Conservation (phyloP, 352 stramenopile species). For the Pythium sp. region DNA sequence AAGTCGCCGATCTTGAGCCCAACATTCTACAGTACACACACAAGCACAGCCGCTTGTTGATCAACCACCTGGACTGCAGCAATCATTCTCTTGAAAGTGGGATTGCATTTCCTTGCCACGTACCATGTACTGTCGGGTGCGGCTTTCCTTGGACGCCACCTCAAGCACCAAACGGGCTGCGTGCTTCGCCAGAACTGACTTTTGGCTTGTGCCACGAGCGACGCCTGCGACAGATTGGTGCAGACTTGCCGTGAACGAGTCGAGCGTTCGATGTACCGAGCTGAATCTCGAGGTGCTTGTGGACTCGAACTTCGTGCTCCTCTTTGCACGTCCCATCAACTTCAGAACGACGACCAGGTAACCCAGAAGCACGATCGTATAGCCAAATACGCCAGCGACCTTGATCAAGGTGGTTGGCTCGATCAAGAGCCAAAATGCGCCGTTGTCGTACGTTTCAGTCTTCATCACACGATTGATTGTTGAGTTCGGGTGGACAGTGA, state of each 20-base stretch:
- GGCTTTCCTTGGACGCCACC: not conserved
- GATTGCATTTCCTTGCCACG: too few relatives aligned
- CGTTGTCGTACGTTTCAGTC: conserved; percentile 30
- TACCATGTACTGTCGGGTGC: not conserved
- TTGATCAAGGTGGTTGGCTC: conserved; percentile 23
- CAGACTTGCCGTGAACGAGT: not conserved
- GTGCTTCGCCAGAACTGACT: not conserved
- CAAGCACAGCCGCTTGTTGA: not conserved
- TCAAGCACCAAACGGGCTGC: not conserved
- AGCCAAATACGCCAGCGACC: conserved; percentile 15
- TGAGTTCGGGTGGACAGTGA: conserved; percentile 29
- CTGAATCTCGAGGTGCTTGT: not conserved
- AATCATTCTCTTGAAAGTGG: not conserved
- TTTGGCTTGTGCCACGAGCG: not conserved
- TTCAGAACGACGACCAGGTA: conserved; percentile 24
- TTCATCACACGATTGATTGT: conserved; percentile 32
- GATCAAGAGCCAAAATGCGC: conserved; percentile 37
- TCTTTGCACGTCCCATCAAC: not conserved
- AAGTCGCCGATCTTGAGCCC: not conserved
- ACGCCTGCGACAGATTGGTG: not conserved
- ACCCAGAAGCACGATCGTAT: conserved; percentile 19
- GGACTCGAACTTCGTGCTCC: not conserved
- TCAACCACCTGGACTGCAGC: too few relatives aligned
- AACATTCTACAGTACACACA: not conserved
- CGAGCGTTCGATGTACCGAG: not conserved